Evolutionary conservation across 2,329 filamentous ascomycete species (phyloP).

Genomic region (Aspergillus pseudotamarii): DNA sequence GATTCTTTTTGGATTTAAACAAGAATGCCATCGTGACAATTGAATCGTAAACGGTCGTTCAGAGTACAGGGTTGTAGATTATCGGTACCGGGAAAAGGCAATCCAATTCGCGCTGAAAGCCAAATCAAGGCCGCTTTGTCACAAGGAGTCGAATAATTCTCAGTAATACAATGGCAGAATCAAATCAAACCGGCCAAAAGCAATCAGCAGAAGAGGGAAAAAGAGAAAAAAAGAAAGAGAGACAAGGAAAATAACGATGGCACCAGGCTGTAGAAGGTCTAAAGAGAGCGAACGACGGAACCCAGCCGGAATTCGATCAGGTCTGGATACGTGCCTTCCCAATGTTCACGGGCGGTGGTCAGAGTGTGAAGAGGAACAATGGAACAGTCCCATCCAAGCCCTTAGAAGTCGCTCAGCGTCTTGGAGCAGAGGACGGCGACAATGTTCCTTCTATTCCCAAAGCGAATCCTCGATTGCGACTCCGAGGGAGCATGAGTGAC

Average conservation of each 20-base stretch:
- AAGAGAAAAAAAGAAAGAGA: constrained; percentile 14
- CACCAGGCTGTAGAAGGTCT: constrained; percentile 17
- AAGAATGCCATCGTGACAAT: constrained; percentile 71
- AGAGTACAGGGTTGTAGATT: constrained; percentile 20
- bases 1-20: constrained; percentile 79
- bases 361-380: constrained; percentile 1
- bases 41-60: constrained; percentile 39
- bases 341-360: neutral
- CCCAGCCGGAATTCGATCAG: constrained; percentile 12
- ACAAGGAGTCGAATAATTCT: neutral
- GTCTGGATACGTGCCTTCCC: constrained; percentile 9
- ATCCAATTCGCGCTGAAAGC: constrained; percentile 5
- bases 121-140: constrained; percentile 1
- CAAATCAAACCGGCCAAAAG: neutral
- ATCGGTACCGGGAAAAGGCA: constrained; percentile 14
- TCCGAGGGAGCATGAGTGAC: constrained; percentile 21
- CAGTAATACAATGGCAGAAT: constrained; percentile 5
- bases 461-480: constrained; percentile 17
- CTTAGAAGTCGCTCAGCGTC: constrained; percentile 17
- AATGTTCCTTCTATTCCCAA: constrained; percentile 16
- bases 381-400: constrained; percentile 12
- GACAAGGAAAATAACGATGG: constrained; percentile 12
- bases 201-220: constrained; percentile 4
- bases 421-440: constrained; percentile 10
- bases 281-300: constrained; percentile 13